Evolutionary conservation across 1,284 basidiomycete genomes (phyloP).

Genomic region (Trichosporon inkin): DNA sequence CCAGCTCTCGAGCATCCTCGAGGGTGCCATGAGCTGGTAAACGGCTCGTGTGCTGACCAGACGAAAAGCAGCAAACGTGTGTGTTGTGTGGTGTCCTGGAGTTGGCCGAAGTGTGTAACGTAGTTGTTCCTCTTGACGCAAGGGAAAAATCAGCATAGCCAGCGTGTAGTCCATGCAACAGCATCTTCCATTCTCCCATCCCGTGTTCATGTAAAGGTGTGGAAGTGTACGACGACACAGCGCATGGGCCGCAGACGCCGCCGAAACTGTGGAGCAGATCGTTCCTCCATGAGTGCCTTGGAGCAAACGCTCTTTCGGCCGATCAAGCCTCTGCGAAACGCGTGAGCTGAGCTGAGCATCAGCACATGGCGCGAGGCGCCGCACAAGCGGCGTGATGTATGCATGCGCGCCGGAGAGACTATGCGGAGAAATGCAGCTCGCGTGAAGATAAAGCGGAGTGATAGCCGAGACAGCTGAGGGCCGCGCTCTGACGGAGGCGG

Average conservation of each 20-base stretch:
- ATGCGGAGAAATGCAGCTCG: too few relatives aligned
- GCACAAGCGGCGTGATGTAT: too few relatives aligned
- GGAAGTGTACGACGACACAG: background rate
- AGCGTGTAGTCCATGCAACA: slow-evolving; percentile 10
- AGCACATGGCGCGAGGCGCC: too few relatives aligned
- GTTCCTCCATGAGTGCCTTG: background rate
- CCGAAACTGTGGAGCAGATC: background rate
- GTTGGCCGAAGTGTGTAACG: background rate
- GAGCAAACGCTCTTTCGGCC: background rate
- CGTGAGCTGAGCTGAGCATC: too few relatives aligned
- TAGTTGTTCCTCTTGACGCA: background rate
- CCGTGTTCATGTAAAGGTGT: background rate
- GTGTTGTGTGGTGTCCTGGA: background rate
- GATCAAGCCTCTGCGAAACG: background rate
- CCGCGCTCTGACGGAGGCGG: too few relatives aligned
- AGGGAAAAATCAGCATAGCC: slow-evolving; percentile 10
- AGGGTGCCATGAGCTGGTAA: slow-evolving; percentile 43
- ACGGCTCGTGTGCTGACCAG: background rate
- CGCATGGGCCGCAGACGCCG: too few relatives aligned
- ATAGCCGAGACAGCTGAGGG: too few relatives aligned
- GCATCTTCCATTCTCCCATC: slow-evolving; percentile 1
- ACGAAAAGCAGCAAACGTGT: background rate
- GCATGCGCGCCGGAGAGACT: too few relatives aligned
- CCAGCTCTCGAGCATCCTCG: slow-evolving; percentile 68
- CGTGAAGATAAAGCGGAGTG: too few relatives aligned